Percentiles rank a stretch among this genome's conserved stretches.
Conservation (phyloP, 176 grass and related monocot species). For the Triticum aestivum region IWGSC_CS_RefSeq_v2.1 NC_057812.1:234922194-234922693, state of each 20-base stretch:
- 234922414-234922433: not conserved
- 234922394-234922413: not conserved
- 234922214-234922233: not conserved
- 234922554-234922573: not conserved
- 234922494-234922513: not conserved
- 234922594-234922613: slow-evolving; percentile 59
- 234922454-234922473: not conserved
- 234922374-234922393: not conserved
- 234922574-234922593: slow-evolving; percentile 36
- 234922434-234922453: not conserved
- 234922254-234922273: not conserved
- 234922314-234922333: not conserved
- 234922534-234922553: not conserved
- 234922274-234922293: not conserved
- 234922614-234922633: slow-evolving; percentile 71
- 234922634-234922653: slow-evolving; percentile 97
- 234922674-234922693: slow-evolving; percentile 34
- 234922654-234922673: slow-evolving; percentile 92
- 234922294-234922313: not conserved
- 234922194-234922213: not conserved
- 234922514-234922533: not conserved
- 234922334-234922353: not conserved
- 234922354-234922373: not conserved
- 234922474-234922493: slow-evolving; percentile 2
- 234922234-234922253: not conserved